Base-by-base conservation (phyloP, 2,329 filamentous ascomycete species). In the Neopestalotiopsis rosae region DNA sequence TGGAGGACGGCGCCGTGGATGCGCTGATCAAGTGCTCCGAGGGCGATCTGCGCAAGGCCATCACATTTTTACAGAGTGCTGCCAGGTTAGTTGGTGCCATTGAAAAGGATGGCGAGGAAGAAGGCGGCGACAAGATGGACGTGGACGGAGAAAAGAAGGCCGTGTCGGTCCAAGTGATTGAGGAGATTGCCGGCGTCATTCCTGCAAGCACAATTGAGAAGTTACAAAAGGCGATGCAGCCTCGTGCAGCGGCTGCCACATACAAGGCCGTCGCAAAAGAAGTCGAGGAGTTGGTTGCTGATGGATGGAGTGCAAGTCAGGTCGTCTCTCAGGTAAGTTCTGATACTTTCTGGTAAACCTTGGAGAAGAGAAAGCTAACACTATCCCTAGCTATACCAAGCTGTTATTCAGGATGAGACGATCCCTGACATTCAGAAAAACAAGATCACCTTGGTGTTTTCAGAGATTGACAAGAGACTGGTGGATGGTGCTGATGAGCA, bases 401-500 rank as follows among this genome's bases (percentile, higher is more conserved):
- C 88, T 32, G 83, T 98, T 49, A 88, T 97, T 34, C 93, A 89
- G 77, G 94, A 97, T 76, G 96, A 98, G 79, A 87, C 90, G 7
- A 91, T 98, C 30, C 89, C 90, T 0, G 94, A 98, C 76, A 81
- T 89, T 13, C 93, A 97, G 77, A 99, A 99, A 83, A 97, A 95
- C 78, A 91, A 91, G 79, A 95, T 99, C 69, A 91, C 95, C 62
- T 86, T 93, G 71, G 86, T 95, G 3, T 99, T 99, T 78, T 98
- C 95, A 0, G 95, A 98, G 80, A 87, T 95, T 34, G 96, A 99
- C 78, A 98, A 98, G 86, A 88, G 96, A 72, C 82, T 99, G 61
- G 92, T 97, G 5, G 97, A 99, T 80, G 96, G 96, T 9, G 92
- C 95, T 2, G 96, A 99, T 77, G 96, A 99, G 82, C 95, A 99